Conservation (phyloP, 306 rosid species). For the Quercus engelmannii region DNA sequence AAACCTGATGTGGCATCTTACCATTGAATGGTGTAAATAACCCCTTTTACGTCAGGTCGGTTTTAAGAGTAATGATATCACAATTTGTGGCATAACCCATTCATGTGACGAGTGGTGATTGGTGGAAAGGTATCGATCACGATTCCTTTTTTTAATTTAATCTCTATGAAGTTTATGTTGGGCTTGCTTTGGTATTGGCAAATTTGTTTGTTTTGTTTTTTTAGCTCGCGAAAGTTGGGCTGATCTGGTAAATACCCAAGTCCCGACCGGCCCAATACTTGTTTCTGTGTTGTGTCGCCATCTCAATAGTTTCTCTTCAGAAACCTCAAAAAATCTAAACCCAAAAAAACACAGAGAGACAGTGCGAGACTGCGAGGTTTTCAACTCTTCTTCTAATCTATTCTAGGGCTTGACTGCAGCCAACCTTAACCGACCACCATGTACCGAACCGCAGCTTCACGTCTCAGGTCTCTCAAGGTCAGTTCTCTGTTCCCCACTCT, state of each 20-base stretch:
- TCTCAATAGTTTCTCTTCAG: not conserved
- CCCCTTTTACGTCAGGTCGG: accelerated
- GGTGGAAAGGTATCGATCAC: accelerated
- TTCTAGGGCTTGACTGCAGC: constrained; percentile 25
- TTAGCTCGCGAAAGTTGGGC: too few relatives aligned
- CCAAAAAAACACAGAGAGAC: not conserved
- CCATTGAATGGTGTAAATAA: too few relatives aligned
- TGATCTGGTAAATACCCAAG: too few relatives aligned
- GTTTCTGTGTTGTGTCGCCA: not conserved
- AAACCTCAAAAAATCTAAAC: not conserved
- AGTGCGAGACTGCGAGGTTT: not conserved
- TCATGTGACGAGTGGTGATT: accelerated
- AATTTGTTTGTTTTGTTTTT: too few relatives aligned
- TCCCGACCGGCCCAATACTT: too few relatives aligned
- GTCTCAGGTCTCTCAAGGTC: constrained; percentile 75
- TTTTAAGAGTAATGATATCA: too few relatives aligned
- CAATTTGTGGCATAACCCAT: accelerated
- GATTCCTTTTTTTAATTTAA: accelerated
- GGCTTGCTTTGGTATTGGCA: too few relatives aligned
- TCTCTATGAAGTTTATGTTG: too few relatives aligned
- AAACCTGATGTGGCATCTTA: too few relatives aligned
- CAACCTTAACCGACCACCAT: constrained; percentile 26
- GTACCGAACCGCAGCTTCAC: constrained; percentile 70
- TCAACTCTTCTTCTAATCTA: too few relatives aligned
- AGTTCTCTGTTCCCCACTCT: not conserved